These are phyloP conservation scores for Hibiscus mutabilis DNA, from an alignment of 345 rosid species.

Conservation along the genomic window DNA sequence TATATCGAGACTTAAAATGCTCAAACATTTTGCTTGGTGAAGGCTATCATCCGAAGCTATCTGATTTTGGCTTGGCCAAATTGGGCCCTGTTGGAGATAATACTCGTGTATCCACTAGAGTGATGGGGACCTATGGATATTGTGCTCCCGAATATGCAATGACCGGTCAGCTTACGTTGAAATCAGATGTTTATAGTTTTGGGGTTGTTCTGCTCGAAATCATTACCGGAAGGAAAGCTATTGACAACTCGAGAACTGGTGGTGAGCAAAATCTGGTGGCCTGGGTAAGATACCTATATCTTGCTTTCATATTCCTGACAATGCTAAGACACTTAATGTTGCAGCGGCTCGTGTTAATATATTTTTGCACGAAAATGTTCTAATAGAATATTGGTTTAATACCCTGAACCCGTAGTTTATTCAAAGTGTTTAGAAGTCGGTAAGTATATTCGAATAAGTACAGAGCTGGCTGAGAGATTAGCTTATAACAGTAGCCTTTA, in stretches of 20 bases:
- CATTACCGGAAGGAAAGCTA: conserved; percentile 63
- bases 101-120: conserved; percentile 66
- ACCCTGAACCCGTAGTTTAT: too few species aligned
- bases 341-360: too few species aligned
- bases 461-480: too few species aligned
- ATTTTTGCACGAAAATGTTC: too few species aligned
- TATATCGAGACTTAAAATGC: conserved; percentile 65
- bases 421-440: too few species aligned
- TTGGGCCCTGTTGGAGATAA: conserved; percentile 73
- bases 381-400: too few species aligned
- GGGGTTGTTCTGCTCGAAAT: conserved; percentile 64
- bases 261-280: conserved; percentile 65
- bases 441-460: too few species aligned
- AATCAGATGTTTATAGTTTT: conserved; percentile 60
- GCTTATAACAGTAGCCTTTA: too few species aligned
- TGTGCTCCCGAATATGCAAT: conserved; percentile 78
- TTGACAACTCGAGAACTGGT: conserved; percentile 41
- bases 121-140: conserved; percentile 71
- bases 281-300: conserved; percentile 42
- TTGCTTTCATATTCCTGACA: not conserved
- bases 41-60: conserved; percentile 55
- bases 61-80: conserved; percentile 75
- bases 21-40: conserved; percentile 61
- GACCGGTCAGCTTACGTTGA: conserved; percentile 75
- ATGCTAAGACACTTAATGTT: too few species aligned